phyloP scores from a whole-genome alignment of 1,139 yeast genomes.

The Nakaseomyces nivariensis region DNA sequence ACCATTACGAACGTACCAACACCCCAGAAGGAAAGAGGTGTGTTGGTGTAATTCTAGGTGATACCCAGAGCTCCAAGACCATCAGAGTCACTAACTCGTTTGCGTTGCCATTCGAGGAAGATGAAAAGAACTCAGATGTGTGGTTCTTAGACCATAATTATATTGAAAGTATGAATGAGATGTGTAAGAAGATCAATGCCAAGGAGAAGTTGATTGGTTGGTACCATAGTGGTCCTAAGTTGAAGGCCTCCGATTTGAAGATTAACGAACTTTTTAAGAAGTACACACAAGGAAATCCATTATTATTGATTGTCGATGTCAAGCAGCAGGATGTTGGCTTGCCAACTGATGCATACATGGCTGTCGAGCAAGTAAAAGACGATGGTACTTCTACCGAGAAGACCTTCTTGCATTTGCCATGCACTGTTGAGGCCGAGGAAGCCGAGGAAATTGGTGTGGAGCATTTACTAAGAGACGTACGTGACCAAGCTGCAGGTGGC shows the following conservation, averaged over 20 bases:
- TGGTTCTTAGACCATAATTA: conserved; percentile 97
- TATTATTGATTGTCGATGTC: conserved; percentile 84
- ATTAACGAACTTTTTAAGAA: conserved; percentile 84
- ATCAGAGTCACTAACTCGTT: conserved; percentile 67
- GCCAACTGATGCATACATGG: conserved; percentile 92
- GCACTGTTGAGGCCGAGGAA: conserved; percentile 92
- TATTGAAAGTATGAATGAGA: conserved; percentile 92
- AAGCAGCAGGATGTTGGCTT: conserved; percentile 74
- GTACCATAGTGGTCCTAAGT: conserved; percentile 97
- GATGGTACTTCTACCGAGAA: conserved; percentile 93
- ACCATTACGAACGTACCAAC: conserved; percentile 83
- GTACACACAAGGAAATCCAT: conserved; percentile 65
- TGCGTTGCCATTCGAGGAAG: conserved; percentile 95
- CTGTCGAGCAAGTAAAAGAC: conserved; percentile 90
- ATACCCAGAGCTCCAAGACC: conserved; percentile 41
- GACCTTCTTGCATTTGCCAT: conserved; percentile 89
- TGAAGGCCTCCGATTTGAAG: conserved; percentile 77
- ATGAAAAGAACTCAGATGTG: conserved; percentile 81
- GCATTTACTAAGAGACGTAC: conserved; percentile 83
- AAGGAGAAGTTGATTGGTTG: conserved; percentile 93
- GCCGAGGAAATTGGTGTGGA: conserved; percentile 99
- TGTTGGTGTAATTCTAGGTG: conserved; percentile 90
- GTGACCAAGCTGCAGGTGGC: conserved; percentile 95
- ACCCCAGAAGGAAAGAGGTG: conserved; percentile 69
- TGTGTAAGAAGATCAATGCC: conserved; percentile 96